phyloP scores from a whole-genome alignment of 192 early-diverging fungal genomes.

The Pilaira anomala region DNA sequence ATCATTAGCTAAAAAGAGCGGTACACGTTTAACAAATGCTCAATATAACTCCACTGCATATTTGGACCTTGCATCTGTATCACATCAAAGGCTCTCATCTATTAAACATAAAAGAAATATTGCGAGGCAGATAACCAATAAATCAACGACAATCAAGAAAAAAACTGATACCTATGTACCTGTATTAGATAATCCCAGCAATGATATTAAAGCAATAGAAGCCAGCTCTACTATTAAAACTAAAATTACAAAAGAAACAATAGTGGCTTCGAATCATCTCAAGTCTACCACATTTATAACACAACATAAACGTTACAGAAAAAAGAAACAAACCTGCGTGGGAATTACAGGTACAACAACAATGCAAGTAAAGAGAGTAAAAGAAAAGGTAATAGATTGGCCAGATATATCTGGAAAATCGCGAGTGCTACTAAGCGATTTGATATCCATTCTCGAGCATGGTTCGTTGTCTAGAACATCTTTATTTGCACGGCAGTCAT shows the following conservation, averaged over 20 bases:
- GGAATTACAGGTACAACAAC: slow-evolving; percentile 27
- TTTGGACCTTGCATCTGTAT: slow-evolving; percentile 31
- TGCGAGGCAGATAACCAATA: not conserved
- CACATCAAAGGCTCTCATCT: not conserved
- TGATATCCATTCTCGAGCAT: slow-evolving; percentile 62
- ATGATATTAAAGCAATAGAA: not conserved
- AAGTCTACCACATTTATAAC: no score
- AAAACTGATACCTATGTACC: not conserved
- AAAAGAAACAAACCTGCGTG: slow-evolving; percentile 7
- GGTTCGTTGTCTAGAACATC: slow-evolving; percentile 52
- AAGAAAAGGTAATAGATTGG: slow-evolving; percentile 30
- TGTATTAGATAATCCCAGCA: not conserved
- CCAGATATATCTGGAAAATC: slow-evolving; percentile 29
- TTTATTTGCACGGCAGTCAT: slow-evolving; percentile 60
- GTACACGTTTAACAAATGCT: slow-evolving; percentile 3
- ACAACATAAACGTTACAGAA: not conserved
- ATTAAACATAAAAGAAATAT: slow-evolving; percentile 6
- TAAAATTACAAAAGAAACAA: not conserved
- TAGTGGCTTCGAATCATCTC: no score
- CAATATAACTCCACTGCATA: slow-evolving; percentile 24
- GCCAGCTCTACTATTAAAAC: not conserved
- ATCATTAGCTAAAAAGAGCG: not conserved
- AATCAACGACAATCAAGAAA: not conserved
- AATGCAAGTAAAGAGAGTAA: not conserved
- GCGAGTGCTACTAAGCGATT: slow-evolving; percentile 48